Evolutionary conservation across 345 rosid genomes (phyloP).

Genomic region (Eucalyptus brandiana): DNA sequence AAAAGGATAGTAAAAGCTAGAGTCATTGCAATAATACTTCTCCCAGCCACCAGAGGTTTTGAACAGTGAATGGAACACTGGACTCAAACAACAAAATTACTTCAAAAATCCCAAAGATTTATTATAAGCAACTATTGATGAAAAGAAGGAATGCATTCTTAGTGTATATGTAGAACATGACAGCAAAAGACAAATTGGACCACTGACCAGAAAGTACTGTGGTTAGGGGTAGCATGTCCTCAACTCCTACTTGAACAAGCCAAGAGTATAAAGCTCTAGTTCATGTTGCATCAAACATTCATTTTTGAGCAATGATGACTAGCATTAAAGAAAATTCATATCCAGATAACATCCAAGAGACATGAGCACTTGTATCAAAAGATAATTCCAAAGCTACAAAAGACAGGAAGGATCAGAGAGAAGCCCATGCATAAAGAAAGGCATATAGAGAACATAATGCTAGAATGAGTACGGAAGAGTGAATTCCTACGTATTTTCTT

Average conservation of each 20-base stretch:
- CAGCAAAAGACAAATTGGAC: not conserved
- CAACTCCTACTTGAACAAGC: not conserved
- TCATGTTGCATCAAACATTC: not conserved
- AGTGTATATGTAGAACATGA: not conserved
- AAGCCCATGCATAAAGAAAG: not conserved
- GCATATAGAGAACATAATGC: not conserved
- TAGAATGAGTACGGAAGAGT: not conserved
- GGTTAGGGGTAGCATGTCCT: not conserved
- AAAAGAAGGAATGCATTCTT: not conserved
- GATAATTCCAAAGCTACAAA: not conserved
- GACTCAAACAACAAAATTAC: not conserved
- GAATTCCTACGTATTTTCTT: slow-evolving; percentile 15
- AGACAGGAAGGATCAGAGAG: not conserved
- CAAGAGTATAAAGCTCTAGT: not conserved
- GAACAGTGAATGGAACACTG: not conserved
- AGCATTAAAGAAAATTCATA: not conserved
- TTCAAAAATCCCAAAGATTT: not conserved
- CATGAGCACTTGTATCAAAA: not conserved
- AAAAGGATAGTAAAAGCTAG: not conserved
- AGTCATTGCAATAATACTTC: not conserved
- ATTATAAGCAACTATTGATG: not conserved
- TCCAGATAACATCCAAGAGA: not conserved
- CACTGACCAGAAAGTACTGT: not conserved
- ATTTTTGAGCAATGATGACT: not conserved
- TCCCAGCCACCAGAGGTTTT: not conserved